Percentiles rank a stretch among this genome's conserved stretches.
Conservation (phyloP, 2,329 filamentous ascomycete species). For the Arthrobotrys megalospora region DNA sequence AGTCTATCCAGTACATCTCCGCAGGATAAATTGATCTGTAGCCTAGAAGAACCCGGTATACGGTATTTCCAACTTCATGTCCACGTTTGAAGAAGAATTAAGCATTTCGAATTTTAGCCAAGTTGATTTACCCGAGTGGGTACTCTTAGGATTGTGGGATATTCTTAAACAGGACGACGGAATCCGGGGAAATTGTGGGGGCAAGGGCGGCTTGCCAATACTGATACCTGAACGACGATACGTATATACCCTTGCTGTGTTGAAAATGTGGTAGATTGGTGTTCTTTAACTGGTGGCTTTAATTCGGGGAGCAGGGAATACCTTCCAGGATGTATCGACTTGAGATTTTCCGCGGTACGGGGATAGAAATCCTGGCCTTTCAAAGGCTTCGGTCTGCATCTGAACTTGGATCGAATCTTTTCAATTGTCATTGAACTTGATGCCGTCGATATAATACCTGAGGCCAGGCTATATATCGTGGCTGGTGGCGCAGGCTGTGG, state of each 20-base stretch:
- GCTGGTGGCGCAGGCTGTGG: constrained; percentile 18
- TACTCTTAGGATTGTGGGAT: background rate
- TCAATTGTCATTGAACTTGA: too few species aligned
- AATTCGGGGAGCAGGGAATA: constrained; percentile 32
- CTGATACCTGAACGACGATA: background rate
- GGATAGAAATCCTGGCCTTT: background rate
- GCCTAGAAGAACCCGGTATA: background rate
- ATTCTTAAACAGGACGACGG: background rate
- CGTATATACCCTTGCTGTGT: constrained; percentile 26
- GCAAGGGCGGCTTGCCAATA: background rate
- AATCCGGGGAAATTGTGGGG: constrained; percentile 53
- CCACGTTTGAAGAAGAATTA: constrained; percentile 31
- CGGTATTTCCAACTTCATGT: background rate
- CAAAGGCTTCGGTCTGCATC: background rate
- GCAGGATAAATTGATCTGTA: background rate
- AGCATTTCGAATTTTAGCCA: constrained; percentile 48
- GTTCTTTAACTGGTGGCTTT: constrained; percentile 52
- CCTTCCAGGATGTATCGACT: constrained; percentile 6
- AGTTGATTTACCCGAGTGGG: constrained; percentile 31
- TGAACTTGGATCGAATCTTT: background rate
- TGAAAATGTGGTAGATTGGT: constrained; percentile 54
- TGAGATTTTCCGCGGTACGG: constrained; percentile 37
- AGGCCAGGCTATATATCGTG: constrained; percentile 1
- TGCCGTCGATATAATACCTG: background rate
- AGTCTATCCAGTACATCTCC: background rate